Base-by-base conservation (phyloP, 2,329 filamentous ascomycete genomes). In the Pyricularia sp. region DNA sequence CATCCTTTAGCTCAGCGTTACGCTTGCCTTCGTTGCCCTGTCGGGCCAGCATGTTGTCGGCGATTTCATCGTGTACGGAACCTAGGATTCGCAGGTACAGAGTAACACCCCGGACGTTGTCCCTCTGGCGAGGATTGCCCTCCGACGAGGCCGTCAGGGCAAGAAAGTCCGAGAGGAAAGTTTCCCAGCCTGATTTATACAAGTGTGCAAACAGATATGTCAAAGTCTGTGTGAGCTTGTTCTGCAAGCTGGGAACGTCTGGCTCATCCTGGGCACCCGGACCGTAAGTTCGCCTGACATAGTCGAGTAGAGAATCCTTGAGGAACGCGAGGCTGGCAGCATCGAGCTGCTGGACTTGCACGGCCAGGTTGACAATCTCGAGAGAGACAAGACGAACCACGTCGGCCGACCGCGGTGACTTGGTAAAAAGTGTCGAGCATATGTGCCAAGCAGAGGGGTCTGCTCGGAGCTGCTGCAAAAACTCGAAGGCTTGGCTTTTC, bases 11-110 rank as follows among this genome's bases (percentile, higher is more conserved):
- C 68, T 93, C 87, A 28, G 88, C 91, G 73, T 96, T 96, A 67
- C 90, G 88, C 75, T 91, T 93, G 69, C 89, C 85, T 72, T 97
- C 92, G 65, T 84, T 84, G 60, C 84, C 85, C 63, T 91, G 87
- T 53, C 93, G 86, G 62, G 88, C 86, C 64, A 97, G 83, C 68
- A 97, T 82, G 70, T 94, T 87, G 77, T 99, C 94, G 68, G 93
- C 94, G 72, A 99, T 97, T 76, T 99, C 94, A 71, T 99, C 94
- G 73, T 99, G 94, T 61, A 99, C 88, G 40, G 93, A 94, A 69
- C 88, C 85, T 61, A 97, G 82, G 68, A 97, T 86, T 63, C 93
- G 89, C 65, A 99, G 83, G 77, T 97, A 97, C 70, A 99, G 85
- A 40, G 93, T 80, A 62, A 94, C 89, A 3, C 91, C 93, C 1